These are phyloP conservation scores for Dictyophora rubrovolvata DNA, from an alignment of 768 basidiomycete genomes.

Conservation along the genomic window DNA sequence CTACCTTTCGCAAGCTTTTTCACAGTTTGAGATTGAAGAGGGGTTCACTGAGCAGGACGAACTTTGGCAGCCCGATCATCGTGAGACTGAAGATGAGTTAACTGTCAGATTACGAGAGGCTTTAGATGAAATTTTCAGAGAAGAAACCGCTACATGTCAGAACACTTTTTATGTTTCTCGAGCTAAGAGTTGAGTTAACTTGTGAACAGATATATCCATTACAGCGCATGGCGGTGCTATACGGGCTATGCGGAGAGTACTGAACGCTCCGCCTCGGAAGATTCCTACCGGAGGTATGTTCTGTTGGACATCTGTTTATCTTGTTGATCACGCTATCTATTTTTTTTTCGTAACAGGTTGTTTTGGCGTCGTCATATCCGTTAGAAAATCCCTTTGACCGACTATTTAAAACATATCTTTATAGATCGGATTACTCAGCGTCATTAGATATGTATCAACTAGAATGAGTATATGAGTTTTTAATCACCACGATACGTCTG, in stretches of 20 bases:
- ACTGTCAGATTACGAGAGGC: conserved; percentile 34
- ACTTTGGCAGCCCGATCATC: neutral
- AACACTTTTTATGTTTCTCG: too few species aligned
- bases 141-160: conserved; percentile 14
- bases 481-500: too few species aligned
- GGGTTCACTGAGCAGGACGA: conserved; percentile 18
- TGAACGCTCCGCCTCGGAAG: conserved; percentile 33
- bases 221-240: conserved; percentile 60
- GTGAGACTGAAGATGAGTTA: conserved; percentile 35
- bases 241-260: conserved; percentile 38
- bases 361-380: neutral
- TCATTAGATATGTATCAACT: too few species aligned
- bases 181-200: too few species aligned
- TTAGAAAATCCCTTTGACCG: neutral
- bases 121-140: conserved; percentile 9
- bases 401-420: too few species aligned
- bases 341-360: neutral
- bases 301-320: neutral
- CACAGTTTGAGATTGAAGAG: conserved; percentile 42
- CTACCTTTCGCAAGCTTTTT: conserved; percentile 39
- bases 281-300: conserved; percentile 56
- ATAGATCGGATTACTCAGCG: too few species aligned
- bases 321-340: too few species aligned
- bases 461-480: too few species aligned
- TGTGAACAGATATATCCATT: conserved; percentile 46